Conservation (phyloP, 2,329 filamentous ascomycete genomes). For the Penicillium hesseltinei region DNA sequence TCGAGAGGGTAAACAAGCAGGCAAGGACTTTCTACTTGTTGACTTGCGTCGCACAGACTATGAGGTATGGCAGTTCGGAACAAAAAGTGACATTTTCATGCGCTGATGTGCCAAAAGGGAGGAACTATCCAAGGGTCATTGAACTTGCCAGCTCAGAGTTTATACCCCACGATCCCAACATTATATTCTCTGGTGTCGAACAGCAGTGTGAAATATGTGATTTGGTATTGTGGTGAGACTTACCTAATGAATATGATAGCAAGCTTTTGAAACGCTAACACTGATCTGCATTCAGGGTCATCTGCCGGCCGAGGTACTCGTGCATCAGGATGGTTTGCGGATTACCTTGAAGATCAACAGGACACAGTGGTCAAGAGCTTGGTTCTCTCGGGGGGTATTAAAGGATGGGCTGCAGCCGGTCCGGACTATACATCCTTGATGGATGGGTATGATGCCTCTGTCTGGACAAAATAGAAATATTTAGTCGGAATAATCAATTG, state of each 20-base stretch:
- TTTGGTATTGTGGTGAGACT: slow-evolving; percentile 44
- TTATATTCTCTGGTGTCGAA: slow-evolving; percentile 34
- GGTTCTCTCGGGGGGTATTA: slow-evolving; percentile 53
- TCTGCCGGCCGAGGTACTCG: slow-evolving; percentile 55
- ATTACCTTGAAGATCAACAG: slow-evolving; percentile 47
- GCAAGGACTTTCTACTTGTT: slow-evolving; percentile 43
- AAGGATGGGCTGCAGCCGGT: slow-evolving; percentile 54
- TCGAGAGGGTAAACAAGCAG: slow-evolving; percentile 26
- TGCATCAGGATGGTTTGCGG: slow-evolving; percentile 57
- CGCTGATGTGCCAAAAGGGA: slow-evolving; percentile 40
- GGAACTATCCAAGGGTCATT: slow-evolving; percentile 60
- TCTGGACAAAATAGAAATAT: slow-evolving; percentile 14
- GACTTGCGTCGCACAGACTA: slow-evolving; percentile 49
- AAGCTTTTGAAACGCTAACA: not conserved
- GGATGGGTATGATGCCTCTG: slow-evolving; percentile 42
- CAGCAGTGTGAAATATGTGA: slow-evolving; percentile 33
- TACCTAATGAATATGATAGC: not conserved
- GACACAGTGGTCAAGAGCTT: slow-evolving; percentile 49
- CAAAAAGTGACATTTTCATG: not conserved
- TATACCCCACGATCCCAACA: slow-evolving; percentile 39
- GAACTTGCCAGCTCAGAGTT: slow-evolving; percentile 43
- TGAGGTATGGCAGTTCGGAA: slow-evolving; percentile 35
- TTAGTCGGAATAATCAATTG: not conserved
- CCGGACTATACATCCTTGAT: slow-evolving; percentile 49
- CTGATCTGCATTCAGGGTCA: slow-evolving; percentile 45